These are phyloP conservation scores for Tylopilus intermedius DNA, from an alignment of 768 basidiomycete species.

Conservation along the genomic window DNA sequence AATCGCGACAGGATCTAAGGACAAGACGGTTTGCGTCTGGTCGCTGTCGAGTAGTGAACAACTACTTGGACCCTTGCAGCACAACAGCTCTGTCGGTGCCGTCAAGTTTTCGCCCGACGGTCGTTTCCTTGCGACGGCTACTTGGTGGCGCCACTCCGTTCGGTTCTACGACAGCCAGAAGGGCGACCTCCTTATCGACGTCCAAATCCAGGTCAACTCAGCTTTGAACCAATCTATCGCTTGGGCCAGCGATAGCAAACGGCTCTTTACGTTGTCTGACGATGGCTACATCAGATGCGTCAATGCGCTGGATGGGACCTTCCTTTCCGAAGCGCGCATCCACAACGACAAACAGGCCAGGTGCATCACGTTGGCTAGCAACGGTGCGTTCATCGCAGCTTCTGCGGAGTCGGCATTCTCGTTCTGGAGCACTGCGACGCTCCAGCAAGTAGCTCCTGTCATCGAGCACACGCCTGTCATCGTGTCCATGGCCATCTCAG, in stretches of 20 bases:
- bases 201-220: neutral
- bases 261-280: neutral
- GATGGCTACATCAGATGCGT: neutral
- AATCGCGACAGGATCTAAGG: neutral
- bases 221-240: neutral
- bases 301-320: neutral
- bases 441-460: neutral
- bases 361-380: neutral
- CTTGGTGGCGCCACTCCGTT: neutral
- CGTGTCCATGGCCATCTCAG: neutral
- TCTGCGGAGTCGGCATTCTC: neutral
- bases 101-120: neutral
- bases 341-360: neutral
- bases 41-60: neutral
- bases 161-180: neutral
- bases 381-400: neutral
- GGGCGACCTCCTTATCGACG: neutral
- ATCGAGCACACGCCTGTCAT: neutral
- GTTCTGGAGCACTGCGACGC: neutral
- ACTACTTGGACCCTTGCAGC: neutral
- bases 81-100: neutral
- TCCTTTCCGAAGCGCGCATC: neutral
- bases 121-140: neutral
- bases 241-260: neutral
- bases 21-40: neutral